Conservation (phyloP, 2,329 filamentous ascomycete genomes). For the Thermothelomyces thermophilus region DNA sequence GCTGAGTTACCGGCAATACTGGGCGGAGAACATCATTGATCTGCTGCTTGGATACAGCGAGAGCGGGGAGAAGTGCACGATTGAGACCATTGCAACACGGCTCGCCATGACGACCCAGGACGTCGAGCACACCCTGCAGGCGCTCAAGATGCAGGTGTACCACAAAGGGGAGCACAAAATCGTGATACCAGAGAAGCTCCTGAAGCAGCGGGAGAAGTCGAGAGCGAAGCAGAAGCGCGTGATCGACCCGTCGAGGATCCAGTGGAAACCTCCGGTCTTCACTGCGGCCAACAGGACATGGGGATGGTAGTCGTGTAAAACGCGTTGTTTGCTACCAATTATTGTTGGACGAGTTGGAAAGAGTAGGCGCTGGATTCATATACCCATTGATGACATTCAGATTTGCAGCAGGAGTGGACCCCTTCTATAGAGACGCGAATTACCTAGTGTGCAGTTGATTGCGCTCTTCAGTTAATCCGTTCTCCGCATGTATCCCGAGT, state of each 20-base stretch:
- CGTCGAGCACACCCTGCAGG: slow-evolving; percentile 89
- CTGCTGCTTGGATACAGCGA: slow-evolving; percentile 69
- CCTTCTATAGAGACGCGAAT: no score
- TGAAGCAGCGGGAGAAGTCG: slow-evolving; percentile 73
- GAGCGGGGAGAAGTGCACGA: slow-evolving; percentile 65
- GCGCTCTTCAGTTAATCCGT: no score
- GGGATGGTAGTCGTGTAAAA: slow-evolving; percentile 67
- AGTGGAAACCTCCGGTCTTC: slow-evolving; percentile 96
- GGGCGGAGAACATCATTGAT: slow-evolving; percentile 91
- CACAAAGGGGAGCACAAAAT: slow-evolving; percentile 96
- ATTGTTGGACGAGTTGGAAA: not conserved
- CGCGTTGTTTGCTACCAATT: not conserved
- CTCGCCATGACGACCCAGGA: slow-evolving; percentile 97
- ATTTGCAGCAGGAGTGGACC: no score
- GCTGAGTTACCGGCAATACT: slow-evolving; percentile 92
- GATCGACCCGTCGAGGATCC: slow-evolving; percentile 72
- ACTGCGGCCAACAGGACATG: slow-evolving; percentile 84
- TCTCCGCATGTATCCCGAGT: no score
- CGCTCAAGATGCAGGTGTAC: slow-evolving; percentile 90
- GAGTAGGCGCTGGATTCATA: not conserved
- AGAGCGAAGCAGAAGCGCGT: slow-evolving; percentile 65
- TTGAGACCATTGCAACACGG: slow-evolving; percentile 71
- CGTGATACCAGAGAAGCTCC: slow-evolving; percentile 76
- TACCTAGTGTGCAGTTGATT: no score
- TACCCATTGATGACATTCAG: slow-evolving; percentile 3